Percentiles rank a stretch among this genome's conserved stretches.
Conservation (phyloP, 2,329 filamentous ascomycete species). For the Pseudopyrenochaeta lycopersici region DNA sequence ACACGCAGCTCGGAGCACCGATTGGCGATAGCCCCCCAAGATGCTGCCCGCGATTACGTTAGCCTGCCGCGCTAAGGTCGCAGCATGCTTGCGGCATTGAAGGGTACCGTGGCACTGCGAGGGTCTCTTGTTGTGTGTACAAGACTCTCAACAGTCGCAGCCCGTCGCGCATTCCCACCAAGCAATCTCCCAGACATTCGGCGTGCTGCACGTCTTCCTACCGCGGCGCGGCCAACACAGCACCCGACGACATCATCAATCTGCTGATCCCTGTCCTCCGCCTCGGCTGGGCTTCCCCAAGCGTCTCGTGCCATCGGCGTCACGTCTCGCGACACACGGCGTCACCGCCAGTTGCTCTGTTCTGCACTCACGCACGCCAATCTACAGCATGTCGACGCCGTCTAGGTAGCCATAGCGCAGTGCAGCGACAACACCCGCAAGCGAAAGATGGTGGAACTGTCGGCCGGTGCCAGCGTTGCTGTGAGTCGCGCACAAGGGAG, state of each 20-base stretch:
- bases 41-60: conserved; percentile 13
- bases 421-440: conserved; percentile 24
- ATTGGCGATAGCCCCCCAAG: conserved; percentile 26
- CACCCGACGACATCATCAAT: conserved; percentile 43
- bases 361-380: conserved; percentile 6
- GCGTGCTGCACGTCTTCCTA: no score
- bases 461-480: conserved; percentile 52
- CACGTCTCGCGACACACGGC: conserved; percentile 27
- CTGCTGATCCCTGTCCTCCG: conserved; percentile 39
- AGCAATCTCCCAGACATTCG: no score
- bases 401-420: conserved; percentile 41
- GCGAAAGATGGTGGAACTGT: conserved; percentile 51
- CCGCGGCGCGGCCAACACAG: no score
- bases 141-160: no score
- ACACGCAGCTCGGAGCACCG: conserved; percentile 32
- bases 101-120: conserved; percentile 1
- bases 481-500: conserved; percentile 34
- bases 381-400: conserved; percentile 37
- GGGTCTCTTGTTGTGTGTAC: no score
- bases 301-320: conserved; percentile 41
- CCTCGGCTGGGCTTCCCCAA: conserved; percentile 32
- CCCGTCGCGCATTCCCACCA: no score
- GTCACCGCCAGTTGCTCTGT: conserved; percentile 14
- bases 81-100: conserved; percentile 5
- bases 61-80: conserved; percentile 4